A percentile compares a stretch with the other conserved stretches of the same genome.
These are phyloP conservation scores for Monilinia vaccinii-corymbosi DNA, from an alignment of 2,329 filamentous ascomycete genomes.

Conservation along the genomic window DNA sequence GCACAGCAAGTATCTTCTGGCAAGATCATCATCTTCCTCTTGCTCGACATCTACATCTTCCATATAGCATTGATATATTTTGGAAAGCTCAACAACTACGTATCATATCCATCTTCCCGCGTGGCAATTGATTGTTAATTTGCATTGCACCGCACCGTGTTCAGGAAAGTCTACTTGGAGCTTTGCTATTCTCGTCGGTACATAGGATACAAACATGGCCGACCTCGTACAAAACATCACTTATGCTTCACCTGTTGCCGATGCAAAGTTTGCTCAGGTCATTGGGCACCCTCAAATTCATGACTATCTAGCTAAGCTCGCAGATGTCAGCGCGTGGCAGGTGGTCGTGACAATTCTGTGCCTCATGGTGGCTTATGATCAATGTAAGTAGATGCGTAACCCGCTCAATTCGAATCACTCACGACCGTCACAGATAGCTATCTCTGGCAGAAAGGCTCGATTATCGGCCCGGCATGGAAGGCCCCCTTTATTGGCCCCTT, in stretches of 20 bases:
- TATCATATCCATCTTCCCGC: background rate
- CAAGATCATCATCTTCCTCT: too few species aligned
- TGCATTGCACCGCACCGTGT: background rate
- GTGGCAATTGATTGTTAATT: background rate
- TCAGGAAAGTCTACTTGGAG: background rate
- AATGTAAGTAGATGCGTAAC: slow-evolving; percentile 53
- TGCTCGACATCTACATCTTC: background rate
- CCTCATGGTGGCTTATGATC: slow-evolving; percentile 73
- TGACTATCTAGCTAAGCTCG: slow-evolving; percentile 18
- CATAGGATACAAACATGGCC: background rate
- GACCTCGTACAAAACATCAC: slow-evolving; percentile 22
- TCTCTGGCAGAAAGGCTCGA: slow-evolving; percentile 63
- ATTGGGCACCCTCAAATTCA: slow-evolving; percentile 22
- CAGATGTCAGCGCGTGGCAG: slow-evolving; percentile 46
- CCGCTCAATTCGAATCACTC: background rate
- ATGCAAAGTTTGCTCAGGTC: slow-evolving; percentile 24
- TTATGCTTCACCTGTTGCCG: slow-evolving; percentile 28
- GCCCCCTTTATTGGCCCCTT: slow-evolving; percentile 92
- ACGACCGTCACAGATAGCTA: slow-evolving; percentile 53
- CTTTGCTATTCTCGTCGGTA: background rate
- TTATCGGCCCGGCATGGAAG: slow-evolving; percentile 67
- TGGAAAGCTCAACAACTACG: background rate
- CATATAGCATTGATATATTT: background rate
- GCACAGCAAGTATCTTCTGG: too few species aligned
- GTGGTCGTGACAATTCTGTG: slow-evolving; percentile 62